Base-by-base conservation (phyloP, 257 asterid genomes). In the Solanum acaule region DNA sequence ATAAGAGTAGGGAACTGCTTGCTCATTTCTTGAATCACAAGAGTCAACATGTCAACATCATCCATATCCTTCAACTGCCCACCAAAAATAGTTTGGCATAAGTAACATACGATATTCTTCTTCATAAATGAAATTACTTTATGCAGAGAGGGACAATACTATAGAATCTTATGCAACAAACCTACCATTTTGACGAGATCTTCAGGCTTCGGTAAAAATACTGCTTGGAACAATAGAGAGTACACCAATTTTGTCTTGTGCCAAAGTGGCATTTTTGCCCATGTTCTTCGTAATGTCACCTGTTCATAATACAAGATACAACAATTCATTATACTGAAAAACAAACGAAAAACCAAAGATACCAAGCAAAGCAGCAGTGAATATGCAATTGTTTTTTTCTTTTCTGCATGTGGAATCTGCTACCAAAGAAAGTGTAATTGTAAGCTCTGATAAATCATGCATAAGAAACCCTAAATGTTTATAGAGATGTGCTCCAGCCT, bases 231-330 rank as follows among this genome's bases (percentile, higher is more conserved):
- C 87, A 96, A 85, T 40, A 97, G 87, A 59, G 98, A 90, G 89
- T 93, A 94, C 29, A 97, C 14, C 88, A 96, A 86, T 91, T 94
- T 97, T 16, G 93, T 93, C 93, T 95, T 96, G 91, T 97, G 99
- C 99, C 99, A 96, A 86, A 96, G 96, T 20, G 99, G 96, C 99
- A 97, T 94, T 89, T 91, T 95, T 7, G 93, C 96, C 99, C 99
- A 97, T 63, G 98, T 94, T 93, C 98, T 95, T 92, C 90, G 89
- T 86, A 97, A 91, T 8, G 98, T 97, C 89, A 96, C 93, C 99
- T 91, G 84, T 18, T 81, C 86, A 18, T 29, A 10, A 81, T 16
- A 81, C 34, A 81, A 81, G 42, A 81, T 29, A 25, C 16, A 46
- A 49, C 70, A 81, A 46, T 46, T 46, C 86, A 46, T 81, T 46